Evolutionary conservation across 1,139 yeast species (phyloP).

Genomic region (Geotrichum restrictum): DNA sequence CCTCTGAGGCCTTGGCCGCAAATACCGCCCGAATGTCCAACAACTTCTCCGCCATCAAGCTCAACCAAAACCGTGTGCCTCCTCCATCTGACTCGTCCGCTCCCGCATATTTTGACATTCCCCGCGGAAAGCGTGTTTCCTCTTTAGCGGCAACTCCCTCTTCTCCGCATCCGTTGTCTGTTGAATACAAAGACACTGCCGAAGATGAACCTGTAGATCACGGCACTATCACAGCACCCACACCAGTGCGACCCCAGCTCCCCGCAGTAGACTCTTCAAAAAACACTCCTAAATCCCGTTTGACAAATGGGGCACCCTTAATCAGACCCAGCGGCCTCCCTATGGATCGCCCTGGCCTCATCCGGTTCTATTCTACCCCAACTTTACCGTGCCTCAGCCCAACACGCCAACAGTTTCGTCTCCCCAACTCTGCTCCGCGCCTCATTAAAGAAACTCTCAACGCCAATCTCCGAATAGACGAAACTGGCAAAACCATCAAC

Average conservation of each 20-base stretch:
- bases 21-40: neutral
- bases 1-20: neutral
- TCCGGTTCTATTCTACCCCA: slow-evolving; percentile 39
- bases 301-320: neutral
- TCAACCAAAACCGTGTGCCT: neutral
- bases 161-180: slow-evolving; percentile 18
- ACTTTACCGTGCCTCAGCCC: slow-evolving; percentile 35
- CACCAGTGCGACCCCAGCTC: neutral
- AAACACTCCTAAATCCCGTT: neutral
- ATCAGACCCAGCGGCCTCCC: neutral
- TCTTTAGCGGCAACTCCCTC: neutral
- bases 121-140: slow-evolving; percentile 3
- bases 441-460: slow-evolving; percentile 41
- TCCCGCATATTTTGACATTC: slow-evolving; percentile 14
- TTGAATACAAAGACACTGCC: slow-evolving; percentile 15
- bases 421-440: slow-evolving; percentile 37
- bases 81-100: neutral
- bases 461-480: slow-evolving; percentile 37
- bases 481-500: slow-evolving; percentile 37
- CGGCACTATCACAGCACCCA: neutral
- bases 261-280: neutral
- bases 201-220: neutral
- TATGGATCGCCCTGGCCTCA: slow-evolving; percentile 26
- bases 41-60: slow-evolving; percentile 4
- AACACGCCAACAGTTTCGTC: slow-evolving; percentile 39